These are phyloP conservation scores for Fusarium longipes DNA, from an alignment of 2,329 filamentous ascomycete genomes.

Conservation along the genomic window DNA sequence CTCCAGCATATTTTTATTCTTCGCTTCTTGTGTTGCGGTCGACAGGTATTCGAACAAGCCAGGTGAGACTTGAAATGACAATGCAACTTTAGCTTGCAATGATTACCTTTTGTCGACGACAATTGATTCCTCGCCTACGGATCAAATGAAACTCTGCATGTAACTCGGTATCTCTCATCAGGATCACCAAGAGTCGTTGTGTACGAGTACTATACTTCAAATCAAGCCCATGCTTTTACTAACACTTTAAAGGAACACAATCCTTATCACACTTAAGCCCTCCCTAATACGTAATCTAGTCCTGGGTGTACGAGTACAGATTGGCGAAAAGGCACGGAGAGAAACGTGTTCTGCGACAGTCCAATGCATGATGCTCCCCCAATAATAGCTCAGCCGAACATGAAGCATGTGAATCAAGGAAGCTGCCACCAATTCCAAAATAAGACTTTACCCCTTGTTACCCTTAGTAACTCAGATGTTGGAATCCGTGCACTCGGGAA, in stretches of 20 bases:
- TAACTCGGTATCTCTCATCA: neutral
- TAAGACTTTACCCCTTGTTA: constrained; percentile 27
- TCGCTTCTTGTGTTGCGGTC: neutral
- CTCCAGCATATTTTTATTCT: neutral
- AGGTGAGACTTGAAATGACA: neutral
- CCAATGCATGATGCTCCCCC: neutral
- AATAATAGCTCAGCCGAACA: neutral
- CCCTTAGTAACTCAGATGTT: constrained; percentile 23
- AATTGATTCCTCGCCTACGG: constrained; percentile 3
- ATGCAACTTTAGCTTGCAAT: constrained; percentile 2
- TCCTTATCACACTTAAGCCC: no score
- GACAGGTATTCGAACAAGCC: neutral
- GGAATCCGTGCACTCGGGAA: constrained; percentile 4
- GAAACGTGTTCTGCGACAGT: neutral
- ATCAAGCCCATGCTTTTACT: no score
- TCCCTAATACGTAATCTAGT: no score
- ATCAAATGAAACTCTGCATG: neutral
- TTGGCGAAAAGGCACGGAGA: neutral
- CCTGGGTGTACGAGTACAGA: neutral
- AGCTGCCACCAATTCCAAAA: neutral
- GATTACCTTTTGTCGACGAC: neutral
- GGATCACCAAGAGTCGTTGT: neutral
- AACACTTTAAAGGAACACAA: no score
- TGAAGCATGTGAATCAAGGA: constrained; percentile 25
- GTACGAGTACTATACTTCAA: no score